These are phyloP conservation scores for Misopates orontium DNA, from an alignment of 257 asterid species.

Conservation along the genomic window DNA sequence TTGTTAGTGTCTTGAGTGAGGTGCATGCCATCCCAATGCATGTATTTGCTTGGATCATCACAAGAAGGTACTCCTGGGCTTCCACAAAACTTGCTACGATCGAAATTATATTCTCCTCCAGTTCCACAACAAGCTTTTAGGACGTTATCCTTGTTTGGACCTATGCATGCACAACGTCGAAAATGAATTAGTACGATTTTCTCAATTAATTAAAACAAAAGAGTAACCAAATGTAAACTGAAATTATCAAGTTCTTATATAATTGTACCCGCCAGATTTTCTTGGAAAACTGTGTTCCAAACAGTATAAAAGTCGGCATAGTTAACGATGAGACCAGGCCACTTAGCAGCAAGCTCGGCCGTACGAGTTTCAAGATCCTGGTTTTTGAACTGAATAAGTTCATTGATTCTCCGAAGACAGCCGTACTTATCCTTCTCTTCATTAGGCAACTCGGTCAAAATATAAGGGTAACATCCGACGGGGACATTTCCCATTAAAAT, in stretches of 20 bases:
- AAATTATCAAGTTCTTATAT: too few relatives aligned
- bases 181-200: too few relatives aligned
- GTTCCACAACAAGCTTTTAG: constrained; percentile 14
- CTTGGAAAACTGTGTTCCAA: too few relatives aligned
- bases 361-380: neutral
- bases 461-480: constrained; percentile 4
- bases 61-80: neutral
- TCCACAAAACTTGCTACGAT: neutral
- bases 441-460: neutral
- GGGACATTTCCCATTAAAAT: neutral
- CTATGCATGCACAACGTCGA: neutral
- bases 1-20: neutral
- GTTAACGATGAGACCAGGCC: too few relatives aligned
- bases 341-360: neutral
- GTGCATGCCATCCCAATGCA: constrained; percentile 7
- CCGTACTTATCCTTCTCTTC: neutral
- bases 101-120: neutral
- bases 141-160: neutral
- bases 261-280: too few relatives aligned
- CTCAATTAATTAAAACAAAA: too few relatives aligned
- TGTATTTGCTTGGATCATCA: neutral
- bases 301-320: too few relatives aligned
- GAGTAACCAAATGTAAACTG: too few relatives aligned
- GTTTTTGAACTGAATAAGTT: neutral
- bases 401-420: neutral